Percentiles rank a stretch among this genome's conserved stretches.
These are phyloP conservation scores for Aureobasidium melanogenum DNA, from an alignment of 2,329 filamentous ascomycete genomes.

Conservation along the genomic window DNA sequence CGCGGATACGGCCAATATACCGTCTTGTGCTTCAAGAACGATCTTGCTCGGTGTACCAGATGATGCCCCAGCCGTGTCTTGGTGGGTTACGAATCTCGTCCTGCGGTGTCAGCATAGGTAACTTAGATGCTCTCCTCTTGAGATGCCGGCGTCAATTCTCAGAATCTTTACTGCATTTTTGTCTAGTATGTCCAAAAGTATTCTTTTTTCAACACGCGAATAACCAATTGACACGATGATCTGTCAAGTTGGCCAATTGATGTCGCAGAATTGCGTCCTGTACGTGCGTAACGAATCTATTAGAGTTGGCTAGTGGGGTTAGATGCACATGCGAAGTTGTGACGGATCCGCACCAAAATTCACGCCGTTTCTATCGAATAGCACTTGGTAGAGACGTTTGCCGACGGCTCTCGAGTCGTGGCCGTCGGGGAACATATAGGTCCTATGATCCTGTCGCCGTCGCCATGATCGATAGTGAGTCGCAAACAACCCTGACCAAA, in stretches of 20 bases:
- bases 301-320: neutral
- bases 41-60: too few relatives aligned
- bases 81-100: neutral
- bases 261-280: neutral
- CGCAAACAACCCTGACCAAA: neutral
- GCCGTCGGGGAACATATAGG: neutral
- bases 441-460: neutral
- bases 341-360: slow-evolving; percentile 4
- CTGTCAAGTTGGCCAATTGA: neutral
- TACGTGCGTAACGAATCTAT: slow-evolving; percentile 2
- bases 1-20: neutral
- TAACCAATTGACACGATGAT: neutral
- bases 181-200: neutral
- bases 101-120: neutral
- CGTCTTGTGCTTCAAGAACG: neutral
- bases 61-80: too few relatives aligned
- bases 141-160: neutral
- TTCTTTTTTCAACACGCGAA: neutral
- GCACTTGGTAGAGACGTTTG: neutral
- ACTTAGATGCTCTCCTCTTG: neutral
- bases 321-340: slow-evolving; percentile 1
- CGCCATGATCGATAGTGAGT: neutral
- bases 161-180: neutral
- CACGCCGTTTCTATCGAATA: slow-evolving; percentile 6
- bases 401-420: neutral